Base-by-base conservation (phyloP, 805 yeast genomes). In the Candida ovalis region DNA sequence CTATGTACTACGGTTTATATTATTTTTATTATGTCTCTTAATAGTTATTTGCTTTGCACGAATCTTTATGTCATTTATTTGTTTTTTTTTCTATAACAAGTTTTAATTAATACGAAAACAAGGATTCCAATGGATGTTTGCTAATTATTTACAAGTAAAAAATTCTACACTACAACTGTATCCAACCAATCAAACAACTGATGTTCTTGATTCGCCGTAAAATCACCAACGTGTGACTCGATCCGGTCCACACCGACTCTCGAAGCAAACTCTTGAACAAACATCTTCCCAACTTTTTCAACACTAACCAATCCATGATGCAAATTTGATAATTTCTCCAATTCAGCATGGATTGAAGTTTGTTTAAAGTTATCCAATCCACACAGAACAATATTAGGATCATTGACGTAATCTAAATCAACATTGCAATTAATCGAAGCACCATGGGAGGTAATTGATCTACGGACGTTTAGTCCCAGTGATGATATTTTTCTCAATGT, bases 371-470 rank as follows among this genome's bases (percentile, higher is more conserved):
- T 80, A 0, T 85, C 80, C 30, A 91, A 70, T 1, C 98, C 98
- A 70, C 99, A 94, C 76, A 96, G 88, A 4, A 81, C 83, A 53
- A 88, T 80, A 0, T 76, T 67, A 1, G 71, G 60, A 27, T 74
- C 72, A 50, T 88, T 84, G 57, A 92, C 75, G 67, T 76, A 86
- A 35, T 78, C 74, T 40, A 89, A 72, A 58, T 90, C 90, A 0
- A 96, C 89, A 28, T 61, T 52, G 2, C 87, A 83, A 61, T 94
- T 94, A 40, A 94, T 75, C 1, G 92, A 88, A 15, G 92, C 73
- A 0, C 99, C 99, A 68, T 91, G 96, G 0, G 94, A 82, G 0
- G 97, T 88, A 28, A 94, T 76, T 12, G 86, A 82, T 49, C 97
- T 71, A 52, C 89, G 84, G 6, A 92, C 83, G 59, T 89, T 90